Evolutionary conservation across 1,139 yeast species (phyloP).

Genomic region (Kurtzmaniella quercitrusa): DNA sequence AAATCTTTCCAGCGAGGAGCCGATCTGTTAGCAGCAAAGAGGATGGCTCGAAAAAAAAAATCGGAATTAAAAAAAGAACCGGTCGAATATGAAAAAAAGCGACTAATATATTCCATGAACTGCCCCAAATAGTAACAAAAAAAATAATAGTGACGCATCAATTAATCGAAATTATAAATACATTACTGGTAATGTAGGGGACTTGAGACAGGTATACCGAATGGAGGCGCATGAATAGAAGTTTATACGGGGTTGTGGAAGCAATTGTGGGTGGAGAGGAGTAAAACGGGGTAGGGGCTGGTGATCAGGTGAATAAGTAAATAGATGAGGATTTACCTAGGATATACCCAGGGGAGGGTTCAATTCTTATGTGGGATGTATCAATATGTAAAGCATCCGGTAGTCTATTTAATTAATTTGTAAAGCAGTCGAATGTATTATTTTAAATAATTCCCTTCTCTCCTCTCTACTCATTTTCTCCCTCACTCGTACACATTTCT

Average conservation of each 20-base stretch:
- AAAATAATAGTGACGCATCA: not conserved
- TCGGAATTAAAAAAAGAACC: not conserved
- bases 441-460: too few relatives aligned
- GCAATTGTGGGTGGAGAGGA: not conserved
- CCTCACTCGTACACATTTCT: too few relatives aligned
- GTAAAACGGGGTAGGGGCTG: not conserved
- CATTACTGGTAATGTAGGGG: not conserved
- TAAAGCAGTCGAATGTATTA: too few relatives aligned
- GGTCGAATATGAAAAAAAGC: not conserved
- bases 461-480: too few relatives aligned
- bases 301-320: too few relatives aligned
- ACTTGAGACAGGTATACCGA: not conserved
- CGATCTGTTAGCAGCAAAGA: not conserved
- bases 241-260: not conserved
- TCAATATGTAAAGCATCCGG: too few relatives aligned
- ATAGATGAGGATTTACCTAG: too few relatives aligned
- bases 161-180: not conserved
- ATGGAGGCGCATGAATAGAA: not conserved
- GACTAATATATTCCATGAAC: not conserved
- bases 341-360: too few relatives aligned
- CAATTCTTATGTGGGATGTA: too few relatives aligned
- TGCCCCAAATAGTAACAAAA: not conserved
- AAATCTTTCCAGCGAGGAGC: not conserved
- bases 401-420: too few relatives aligned
- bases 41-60: not conserved